Base-by-base conservation (phyloP, 2,329 filamentous ascomycete genomes). In the Pseudogymnoascus sp. region DNA sequence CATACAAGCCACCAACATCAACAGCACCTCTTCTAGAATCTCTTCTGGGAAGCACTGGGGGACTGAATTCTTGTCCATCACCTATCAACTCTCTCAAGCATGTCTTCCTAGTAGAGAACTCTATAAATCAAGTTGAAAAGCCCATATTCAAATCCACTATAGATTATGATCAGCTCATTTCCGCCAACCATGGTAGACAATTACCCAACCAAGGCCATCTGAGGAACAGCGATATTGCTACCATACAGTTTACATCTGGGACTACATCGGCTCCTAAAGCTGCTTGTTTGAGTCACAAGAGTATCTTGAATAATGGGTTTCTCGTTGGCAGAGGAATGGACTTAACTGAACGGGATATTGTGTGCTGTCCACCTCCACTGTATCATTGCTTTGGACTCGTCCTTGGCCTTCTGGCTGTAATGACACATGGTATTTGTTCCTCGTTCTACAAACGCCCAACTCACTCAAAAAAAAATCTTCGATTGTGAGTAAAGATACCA, bases 231-330 rank as follows among this genome's bases (percentile, higher is more conserved):
- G 93, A 97, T 60, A 85, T 89, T 3, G 87, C 94, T 67, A 97
- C 97, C 72, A 96, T 97, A 66, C 93, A 97, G 74, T 97, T 97
- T 77, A 99, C 94, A 0, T 93, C 89, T 0, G 93, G 93, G 14
- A 97, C 93, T 0, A 97, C 94, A 0, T 90, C 90, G 0, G 80
- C 84, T 70, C 93, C 92, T 22, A 97, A 97, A 76, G 94, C 94
- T 0, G 93, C 93, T 1, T 95, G 92, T 78, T 82, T 99, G 30
- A 87, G 84, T 0, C 93, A 97, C 76, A 82, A 81, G 2, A 87
- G 83, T 16, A 93, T 97, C 66, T 80, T 99, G 64, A 99, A 97
- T 76, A 97, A 97, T 72, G 94, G 92, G 30, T 81, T 83, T 25
- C 84, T 92, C 62, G 95, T 97, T 67, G 94, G 90, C 0, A 79